A percentile compares a stretch with the other conserved stretches of the same genome.
phyloP scores from a whole-genome alignment of 306 rosid species.

The Dalbergia oliveri region DNA sequence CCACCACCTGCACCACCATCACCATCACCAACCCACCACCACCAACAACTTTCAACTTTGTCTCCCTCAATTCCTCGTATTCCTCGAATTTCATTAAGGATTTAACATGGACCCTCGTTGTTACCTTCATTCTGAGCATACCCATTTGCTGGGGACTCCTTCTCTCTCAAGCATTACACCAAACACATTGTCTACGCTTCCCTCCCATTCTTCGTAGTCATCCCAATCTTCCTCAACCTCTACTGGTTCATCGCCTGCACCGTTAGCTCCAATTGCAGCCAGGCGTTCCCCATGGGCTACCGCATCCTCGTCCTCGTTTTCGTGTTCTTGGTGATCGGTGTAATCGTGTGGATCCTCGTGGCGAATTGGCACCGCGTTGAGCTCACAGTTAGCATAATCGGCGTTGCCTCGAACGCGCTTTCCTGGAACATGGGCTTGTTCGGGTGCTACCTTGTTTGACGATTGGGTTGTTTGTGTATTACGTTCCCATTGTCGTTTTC shows the following conservation, averaged over 20 bases:
- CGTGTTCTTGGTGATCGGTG: constrained; percentile 67
- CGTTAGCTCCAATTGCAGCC: constrained; percentile 63
- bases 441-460: constrained; percentile 70
- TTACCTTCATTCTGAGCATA: constrained; percentile 63
- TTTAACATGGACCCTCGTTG: constrained; percentile 78
- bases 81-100: constrained; percentile 52
- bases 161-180: constrained; percentile 77
- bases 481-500: constrained; percentile 80
- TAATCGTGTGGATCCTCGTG: constrained; percentile 80
- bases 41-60: constrained; percentile 36
- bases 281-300: constrained; percentile 66
- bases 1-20: constrained; percentile 59
- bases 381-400: constrained; percentile 76
- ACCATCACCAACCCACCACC: neutral
- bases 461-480: constrained; percentile 63
- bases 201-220: constrained; percentile 70
- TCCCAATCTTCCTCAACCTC: constrained; percentile 78
- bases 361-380: constrained; percentile 87
- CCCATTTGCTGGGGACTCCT: constrained; percentile 73
- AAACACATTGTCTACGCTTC: constrained; percentile 78
- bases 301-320: constrained; percentile 70
- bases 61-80: constrained; percentile 17
- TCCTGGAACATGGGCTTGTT: constrained; percentile 74
- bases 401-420: constrained; percentile 81
- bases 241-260: constrained; percentile 95